Percentiles rank a stretch among this genome's conserved stretches.
phyloP scores from a whole-genome alignment of 306 rosid genomes.

The Lathyrus oleraceus region DNA sequence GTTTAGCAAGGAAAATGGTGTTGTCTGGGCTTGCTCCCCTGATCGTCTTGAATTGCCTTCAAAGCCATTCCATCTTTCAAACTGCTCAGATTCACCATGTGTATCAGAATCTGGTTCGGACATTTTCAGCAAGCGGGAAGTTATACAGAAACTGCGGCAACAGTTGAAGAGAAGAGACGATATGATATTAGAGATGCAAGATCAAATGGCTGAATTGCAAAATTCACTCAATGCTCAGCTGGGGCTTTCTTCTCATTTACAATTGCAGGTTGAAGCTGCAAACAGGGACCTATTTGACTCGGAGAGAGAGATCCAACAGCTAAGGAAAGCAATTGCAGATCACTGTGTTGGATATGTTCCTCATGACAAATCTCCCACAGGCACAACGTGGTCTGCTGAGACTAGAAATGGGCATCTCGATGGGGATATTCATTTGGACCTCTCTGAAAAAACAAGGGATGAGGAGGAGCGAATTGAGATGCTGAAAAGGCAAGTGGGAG shows the following conservation, averaged over 20 bases:
- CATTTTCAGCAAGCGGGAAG: conserved; percentile 88
- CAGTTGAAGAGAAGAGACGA: conserved; percentile 94
- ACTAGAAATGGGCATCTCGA: conserved; percentile 58
- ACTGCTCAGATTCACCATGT: conserved; percentile 92
- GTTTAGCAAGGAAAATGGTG: conserved; percentile 75
- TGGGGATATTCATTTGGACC: conserved; percentile 55
- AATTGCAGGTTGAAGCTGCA: conserved; percentile 74
- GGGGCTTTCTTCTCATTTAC: conserved; percentile 75
- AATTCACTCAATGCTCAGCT: conserved; percentile 68
- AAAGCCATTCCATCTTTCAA: conserved; percentile 77
- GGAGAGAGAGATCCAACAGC: conserved; percentile 82
- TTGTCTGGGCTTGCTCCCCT: conserved; percentile 86
- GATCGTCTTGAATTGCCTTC: conserved; percentile 85
- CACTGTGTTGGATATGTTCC: conserved; percentile 71
- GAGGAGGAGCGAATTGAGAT: conserved; percentile 72
- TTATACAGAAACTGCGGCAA: conserved; percentile 87
- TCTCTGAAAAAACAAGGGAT: conserved; percentile 55
- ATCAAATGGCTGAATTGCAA: conserved; percentile 83
- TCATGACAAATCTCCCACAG: conserved; percentile 50
- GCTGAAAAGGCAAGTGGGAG: conserved; percentile 84
- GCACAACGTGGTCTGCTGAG: conserved; percentile 49
- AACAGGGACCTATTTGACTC: conserved; percentile 76
- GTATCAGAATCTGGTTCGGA: conserved; percentile 97
- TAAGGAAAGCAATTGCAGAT: conserved; percentile 88
- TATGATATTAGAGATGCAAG: conserved; percentile 96